These are phyloP conservation scores for Gastrolobium villosum DNA, from an alignment of 306 rosid species.

Conservation along the genomic window DNA sequence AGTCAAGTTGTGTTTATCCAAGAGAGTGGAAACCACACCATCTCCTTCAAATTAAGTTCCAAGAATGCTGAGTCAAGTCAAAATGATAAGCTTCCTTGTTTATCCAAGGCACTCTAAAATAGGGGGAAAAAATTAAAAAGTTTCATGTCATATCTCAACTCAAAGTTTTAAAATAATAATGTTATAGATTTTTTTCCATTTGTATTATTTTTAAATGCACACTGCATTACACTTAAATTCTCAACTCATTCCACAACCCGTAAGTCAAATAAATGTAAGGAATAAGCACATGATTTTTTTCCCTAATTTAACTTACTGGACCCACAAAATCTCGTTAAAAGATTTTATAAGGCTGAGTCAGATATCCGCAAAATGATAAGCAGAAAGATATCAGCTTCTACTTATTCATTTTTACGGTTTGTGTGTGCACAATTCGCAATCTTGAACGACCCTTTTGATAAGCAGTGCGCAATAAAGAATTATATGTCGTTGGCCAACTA, in stretches of 20 bases:
- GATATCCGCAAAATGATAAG: constrained; percentile 34
- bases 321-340: background rate
- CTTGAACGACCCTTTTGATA: background rate
- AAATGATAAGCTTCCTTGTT: constrained; percentile 26
- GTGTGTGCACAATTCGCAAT: no score
- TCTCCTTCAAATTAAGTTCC: background rate
- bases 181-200: no score
- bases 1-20: background rate
- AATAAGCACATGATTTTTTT: background rate
- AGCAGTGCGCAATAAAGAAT: background rate
- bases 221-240: no score
- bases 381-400: background rate
- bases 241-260: no score
- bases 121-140: no score
- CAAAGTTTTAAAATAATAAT: no score
- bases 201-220: no score
- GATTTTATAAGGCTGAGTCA: background rate
- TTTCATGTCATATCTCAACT: no score
- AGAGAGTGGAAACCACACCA: constrained; percentile 13
- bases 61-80: constrained; percentile 13
- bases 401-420: background rate
- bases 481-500: constrained; percentile 37
- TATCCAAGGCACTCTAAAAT: no score
- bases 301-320: background rate
- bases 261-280: no score